Evolutionary conservation across 768 basidiomycete species (phyloP), one percentile per base, ranked within the genome.

Genomic region (Suillus subluteus): DNA sequence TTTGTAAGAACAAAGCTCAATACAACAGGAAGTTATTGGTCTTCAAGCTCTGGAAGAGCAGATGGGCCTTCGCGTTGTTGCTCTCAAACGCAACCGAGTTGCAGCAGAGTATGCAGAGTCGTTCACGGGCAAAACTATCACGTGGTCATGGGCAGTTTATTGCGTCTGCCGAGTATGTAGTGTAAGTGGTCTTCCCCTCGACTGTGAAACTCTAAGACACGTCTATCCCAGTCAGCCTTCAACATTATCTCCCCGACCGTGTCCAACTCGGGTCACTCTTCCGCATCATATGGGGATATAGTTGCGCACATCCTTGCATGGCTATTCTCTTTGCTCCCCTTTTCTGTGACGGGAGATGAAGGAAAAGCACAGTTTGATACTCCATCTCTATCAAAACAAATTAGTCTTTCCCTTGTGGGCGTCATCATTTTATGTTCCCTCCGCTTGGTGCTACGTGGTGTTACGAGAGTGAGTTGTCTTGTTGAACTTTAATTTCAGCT

Each of bases 401-500:
- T 85, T 35, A 92, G 91, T 72, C 81, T 95, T 9, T 79, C 82
- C 1, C 82, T 95, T 16, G 90, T 94, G 37, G 94, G 94, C 16
- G 78, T 87, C 58, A 91, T 95, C 73, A 91, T 95, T 66, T 71
- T 92, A 21, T 88, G 84, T 58, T 92, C 89, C 66, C 84, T 95
- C 41, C 81, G 91, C 40, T 80, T 87, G 4, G 91, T 95, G 6
- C 77, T 95, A 69, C 80, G 82, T 21, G 89, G 89, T 15, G 92
- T 89, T 30, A 87, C 89, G 0, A 79, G 87, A 70, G 90, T 85
- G 65, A 67, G 81, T 72, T 38, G 58, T 21, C 56, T n/a, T 62
- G 50, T 69, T 61, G 61, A 56, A 21, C 37, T 54, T 38, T 52
- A 30, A 1, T 32, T 50, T 56, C n/a, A 26, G 32, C 0, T 4